A percentile compares a stretch with the other conserved stretches of the same genome.
Conservation (phyloP, 306 rosid genomes). For the Dalbergia oliveri region DNA sequence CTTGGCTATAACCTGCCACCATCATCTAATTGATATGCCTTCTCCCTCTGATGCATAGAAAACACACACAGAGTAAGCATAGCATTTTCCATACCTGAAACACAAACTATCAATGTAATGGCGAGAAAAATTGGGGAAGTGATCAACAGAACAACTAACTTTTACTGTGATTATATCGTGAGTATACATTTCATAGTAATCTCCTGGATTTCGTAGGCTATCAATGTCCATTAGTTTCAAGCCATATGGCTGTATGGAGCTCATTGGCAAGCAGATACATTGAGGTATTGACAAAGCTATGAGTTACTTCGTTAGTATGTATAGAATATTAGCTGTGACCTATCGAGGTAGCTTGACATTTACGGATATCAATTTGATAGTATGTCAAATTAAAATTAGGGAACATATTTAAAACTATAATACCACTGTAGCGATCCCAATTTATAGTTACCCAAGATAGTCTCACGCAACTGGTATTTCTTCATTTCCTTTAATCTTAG, state of each 20-base stretch:
- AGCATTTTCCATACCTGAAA: slow-evolving; percentile 14
- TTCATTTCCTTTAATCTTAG: slow-evolving; percentile 34
- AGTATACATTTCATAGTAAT: slow-evolving; percentile 24
- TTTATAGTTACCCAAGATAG: slow-evolving; percentile 28
- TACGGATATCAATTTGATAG: slow-evolving; percentile 8
- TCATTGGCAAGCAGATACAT: not conserved
- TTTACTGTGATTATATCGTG: slow-evolving; percentile 1
- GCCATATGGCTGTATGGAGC: slow-evolving; percentile 9
- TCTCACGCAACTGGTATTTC: slow-evolving; percentile 29
- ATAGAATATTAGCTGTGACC: not conserved
- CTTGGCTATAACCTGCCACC: not conserved
- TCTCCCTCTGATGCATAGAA: slow-evolving; percentile 27
- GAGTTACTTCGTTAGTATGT: not conserved
- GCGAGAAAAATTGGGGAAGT: not conserved
- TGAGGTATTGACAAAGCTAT: slow-evolving; percentile 24
- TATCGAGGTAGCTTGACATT: slow-evolving; percentile 10
- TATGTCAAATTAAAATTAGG: slow-evolving; percentile 15
- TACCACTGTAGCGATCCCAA: not conserved
- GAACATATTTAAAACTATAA: slow-evolving; percentile 25
- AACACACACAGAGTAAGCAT: slow-evolving; percentile 5
- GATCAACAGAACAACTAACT: slow-evolving; percentile 13
- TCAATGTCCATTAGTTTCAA: slow-evolving; percentile 9
- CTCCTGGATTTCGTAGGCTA: slow-evolving; percentile 20
- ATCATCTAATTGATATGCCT: slow-evolving; percentile 14
- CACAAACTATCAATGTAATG: slow-evolving; percentile 15